Evolutionary conservation across 345 rosid genomes (phyloP).

Genomic region (Eucalyptus cloeziana): DNA sequence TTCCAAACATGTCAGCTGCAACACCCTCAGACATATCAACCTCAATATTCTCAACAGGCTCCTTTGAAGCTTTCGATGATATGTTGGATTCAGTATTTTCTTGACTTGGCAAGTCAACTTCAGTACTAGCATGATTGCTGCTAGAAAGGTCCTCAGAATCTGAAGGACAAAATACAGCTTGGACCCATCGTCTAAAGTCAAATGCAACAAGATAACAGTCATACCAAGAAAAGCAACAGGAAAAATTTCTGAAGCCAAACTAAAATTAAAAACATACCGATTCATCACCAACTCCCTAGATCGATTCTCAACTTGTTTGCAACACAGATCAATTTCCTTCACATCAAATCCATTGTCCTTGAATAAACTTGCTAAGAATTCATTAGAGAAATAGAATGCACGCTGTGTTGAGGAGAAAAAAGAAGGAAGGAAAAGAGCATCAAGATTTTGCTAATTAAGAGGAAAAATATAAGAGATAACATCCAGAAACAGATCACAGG

Average conservation of each 20-base stretch:
- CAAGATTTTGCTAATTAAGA: not conserved
- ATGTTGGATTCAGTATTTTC: not conserved
- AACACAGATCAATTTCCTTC: slow-evolving; percentile 66
- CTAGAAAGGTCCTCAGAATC: slow-evolving; percentile 1
- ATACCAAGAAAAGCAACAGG: not conserved
- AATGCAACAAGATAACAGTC: not conserved
- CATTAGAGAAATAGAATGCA: slow-evolving; percentile 82
- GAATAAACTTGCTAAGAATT: slow-evolving; percentile 57
- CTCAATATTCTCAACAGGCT: slow-evolving; percentile 16
- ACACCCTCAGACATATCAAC: slow-evolving; percentile 76
- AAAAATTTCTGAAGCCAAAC: not conserved
- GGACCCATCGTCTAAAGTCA: slow-evolving; percentile 72
- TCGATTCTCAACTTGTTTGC: slow-evolving; percentile 93
- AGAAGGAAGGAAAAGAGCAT: not conserved
- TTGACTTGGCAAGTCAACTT: slow-evolving; percentile 7
- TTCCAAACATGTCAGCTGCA: slow-evolving; percentile 71
- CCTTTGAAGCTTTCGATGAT: slow-evolving; percentile 1
- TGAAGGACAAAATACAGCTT: slow-evolving; percentile 57
- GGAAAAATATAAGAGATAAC: not conserved
- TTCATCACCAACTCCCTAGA: slow-evolving; percentile 82
- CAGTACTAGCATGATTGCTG: slow-evolving; percentile 2
- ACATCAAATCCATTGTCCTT: slow-evolving; percentile 55
- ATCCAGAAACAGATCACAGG: not conserved
- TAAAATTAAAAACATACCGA: slow-evolving; percentile 18
- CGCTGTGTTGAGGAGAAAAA: slow-evolving; percentile 28